Evolutionary conservation across 163 green algal species (phyloP).

Genomic region (Coccomyxa subellipsoidea): DNA sequence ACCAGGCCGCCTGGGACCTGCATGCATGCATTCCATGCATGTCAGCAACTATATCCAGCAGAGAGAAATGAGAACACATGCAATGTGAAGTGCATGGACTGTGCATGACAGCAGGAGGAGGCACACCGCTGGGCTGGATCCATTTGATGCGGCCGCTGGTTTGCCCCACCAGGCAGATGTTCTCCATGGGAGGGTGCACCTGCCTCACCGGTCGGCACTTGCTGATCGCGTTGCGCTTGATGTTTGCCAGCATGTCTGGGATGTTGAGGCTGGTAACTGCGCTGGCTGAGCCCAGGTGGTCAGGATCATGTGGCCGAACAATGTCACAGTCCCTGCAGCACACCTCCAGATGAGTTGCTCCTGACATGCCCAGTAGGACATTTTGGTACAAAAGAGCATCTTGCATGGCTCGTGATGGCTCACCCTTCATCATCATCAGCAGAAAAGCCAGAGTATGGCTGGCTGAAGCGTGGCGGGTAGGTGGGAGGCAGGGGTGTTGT

Average conservation of each 20-base stretch:
- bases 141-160: conserved; percentile 37
- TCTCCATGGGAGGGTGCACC: conserved; percentile 1
- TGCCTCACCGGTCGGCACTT: neutral
- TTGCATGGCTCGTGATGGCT: neutral
- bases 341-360: neutral
- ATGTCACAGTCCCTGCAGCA: neutral
- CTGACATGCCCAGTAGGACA: neutral
- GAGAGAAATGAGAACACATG: neutral
- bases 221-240: neutral
- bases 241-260: conserved; percentile 1
- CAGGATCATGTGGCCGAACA: neutral
- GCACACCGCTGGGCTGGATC: conserved; percentile 53
- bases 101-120: too few relatives aligned
- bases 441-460: neutral
- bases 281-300: neutral
- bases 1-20: conserved; percentile 60
- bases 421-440: neutral
- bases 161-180: conserved; percentile 25
- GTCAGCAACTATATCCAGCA: too few relatives aligned
- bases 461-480: neutral
- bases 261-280: neutral
- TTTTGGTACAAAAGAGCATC: neutral
- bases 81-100: neutral
- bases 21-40: neutral
- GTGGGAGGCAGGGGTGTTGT: neutral